phyloP scores from a whole-genome alignment of 106 monocot genomes.

The Amphibolis antarctica region DNA sequence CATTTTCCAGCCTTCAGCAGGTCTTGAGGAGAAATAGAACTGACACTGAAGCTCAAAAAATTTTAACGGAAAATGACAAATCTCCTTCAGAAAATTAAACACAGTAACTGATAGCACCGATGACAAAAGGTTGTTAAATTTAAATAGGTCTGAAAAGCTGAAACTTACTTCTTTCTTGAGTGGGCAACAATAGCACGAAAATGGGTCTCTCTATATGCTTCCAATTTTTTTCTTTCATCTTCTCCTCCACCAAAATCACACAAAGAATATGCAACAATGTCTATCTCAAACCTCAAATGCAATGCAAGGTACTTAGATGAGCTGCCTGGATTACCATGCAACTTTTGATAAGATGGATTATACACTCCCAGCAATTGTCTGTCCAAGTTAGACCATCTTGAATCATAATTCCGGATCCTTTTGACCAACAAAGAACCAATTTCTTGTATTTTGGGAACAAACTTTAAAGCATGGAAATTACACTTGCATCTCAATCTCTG shows the following conservation, averaged over 20 bases:
- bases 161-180: too few species aligned
- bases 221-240: conserved; percentile 48
- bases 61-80: neutral
- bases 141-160: too few species aligned
- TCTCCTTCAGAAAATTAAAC: too few species aligned
- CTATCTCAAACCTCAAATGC: conserved; percentile 81
- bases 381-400: conserved; percentile 26
- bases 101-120: too few species aligned
- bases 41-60: conserved; percentile 8
- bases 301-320: conserved; percentile 43
- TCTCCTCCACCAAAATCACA: conserved; percentile 78
- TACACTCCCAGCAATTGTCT: conserved; percentile 37
- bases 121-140: too few species aligned
- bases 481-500: conserved; percentile 81
- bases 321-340: neutral
- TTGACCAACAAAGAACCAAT: conserved; percentile 48
- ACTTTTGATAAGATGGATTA: neutral
- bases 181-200: conserved; percentile 43
- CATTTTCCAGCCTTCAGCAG: conserved; percentile 40
- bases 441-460: conserved; percentile 55
- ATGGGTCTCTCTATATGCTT: conserved; percentile 67
- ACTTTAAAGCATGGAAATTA: conserved; percentile 78
- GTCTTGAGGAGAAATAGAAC: conserved; percentile 42
- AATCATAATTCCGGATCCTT: conserved; percentile 36
- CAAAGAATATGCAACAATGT: conserved; percentile 79